Conservation (phyloP, 116 monocot genomes). For the Posidonia oceanica region DNA sequence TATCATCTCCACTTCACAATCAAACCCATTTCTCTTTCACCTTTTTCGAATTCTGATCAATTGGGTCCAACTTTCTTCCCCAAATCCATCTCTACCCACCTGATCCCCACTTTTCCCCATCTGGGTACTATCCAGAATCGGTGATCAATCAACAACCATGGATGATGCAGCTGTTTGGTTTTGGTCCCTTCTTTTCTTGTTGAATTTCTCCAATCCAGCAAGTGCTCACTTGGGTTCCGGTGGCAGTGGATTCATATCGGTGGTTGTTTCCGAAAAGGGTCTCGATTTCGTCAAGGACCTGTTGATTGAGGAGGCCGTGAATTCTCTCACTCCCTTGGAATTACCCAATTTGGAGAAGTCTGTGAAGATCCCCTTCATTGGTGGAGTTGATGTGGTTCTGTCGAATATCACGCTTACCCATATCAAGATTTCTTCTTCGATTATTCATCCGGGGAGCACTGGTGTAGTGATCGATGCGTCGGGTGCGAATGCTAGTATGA, state of each 20-base stretch:
- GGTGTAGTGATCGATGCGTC: constrained; percentile 69
- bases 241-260: constrained; percentile 39
- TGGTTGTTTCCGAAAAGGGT: constrained; percentile 64
- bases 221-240: constrained; percentile 11
- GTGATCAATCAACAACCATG: no score
- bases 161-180: no score
- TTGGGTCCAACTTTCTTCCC: no score
- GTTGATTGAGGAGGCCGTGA: constrained; percentile 41
- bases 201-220: constrained; percentile 14
- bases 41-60: no score
- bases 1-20: no score
- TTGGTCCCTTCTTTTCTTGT: constrained; percentile 24
- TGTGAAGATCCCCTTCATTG: constrained; percentile 50
- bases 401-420: constrained; percentile 38
- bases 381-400: constrained; percentile 31
- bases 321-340: constrained; percentile 28
- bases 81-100: no score
- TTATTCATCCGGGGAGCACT: constrained; percentile 32
- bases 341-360: constrained; percentile 58
- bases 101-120: no score
- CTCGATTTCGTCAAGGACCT: constrained; percentile 67
- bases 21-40: no score
- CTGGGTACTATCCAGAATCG: no score
- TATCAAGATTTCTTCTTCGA: constrained; percentile 43
- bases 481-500: constrained; percentile 41